These are phyloP conservation scores for Clitopilus passeckerianus DNA, from an alignment of 768 basidiomycete genomes.

Conservation along the genomic window DNA sequence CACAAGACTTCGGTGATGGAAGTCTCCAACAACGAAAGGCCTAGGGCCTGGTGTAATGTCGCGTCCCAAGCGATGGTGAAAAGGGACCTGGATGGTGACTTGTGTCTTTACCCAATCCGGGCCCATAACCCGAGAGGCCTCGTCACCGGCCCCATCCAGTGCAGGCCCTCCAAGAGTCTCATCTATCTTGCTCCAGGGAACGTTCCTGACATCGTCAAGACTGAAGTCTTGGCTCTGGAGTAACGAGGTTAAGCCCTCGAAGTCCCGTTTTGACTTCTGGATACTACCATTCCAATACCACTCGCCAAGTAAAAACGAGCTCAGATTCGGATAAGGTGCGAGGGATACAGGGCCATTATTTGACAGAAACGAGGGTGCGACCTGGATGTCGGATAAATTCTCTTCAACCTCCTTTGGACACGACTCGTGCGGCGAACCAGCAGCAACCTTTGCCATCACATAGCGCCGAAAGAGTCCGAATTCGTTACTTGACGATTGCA, in stretches of 20 bases:
- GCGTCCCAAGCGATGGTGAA: slow-evolving; percentile 8
- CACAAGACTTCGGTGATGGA: slow-evolving; percentile 16
- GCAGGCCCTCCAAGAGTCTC: background rate
- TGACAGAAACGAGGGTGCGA: no score
- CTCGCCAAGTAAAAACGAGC: slow-evolving; percentile 2
- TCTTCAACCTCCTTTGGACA: no score
- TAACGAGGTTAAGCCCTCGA: background rate
- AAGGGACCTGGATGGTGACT: slow-evolving; percentile 12
- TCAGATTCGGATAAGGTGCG: slow-evolving; percentile 1
- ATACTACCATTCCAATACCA: slow-evolving; percentile 2
- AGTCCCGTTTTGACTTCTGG: slow-evolving; percentile 1
- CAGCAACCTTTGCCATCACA: no score
- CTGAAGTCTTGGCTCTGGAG: background rate
- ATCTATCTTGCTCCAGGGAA: background rate
- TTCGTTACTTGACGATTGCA: no score
- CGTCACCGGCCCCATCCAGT: background rate
- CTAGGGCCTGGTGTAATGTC: no score
- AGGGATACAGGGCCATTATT: no score
- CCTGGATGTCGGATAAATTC: no score
- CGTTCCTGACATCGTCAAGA: background rate
- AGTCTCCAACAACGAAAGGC: slow-evolving; percentile 17
- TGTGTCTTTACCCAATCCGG: slow-evolving; percentile 7
- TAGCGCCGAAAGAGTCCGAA: no score
- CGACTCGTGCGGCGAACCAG: no score
- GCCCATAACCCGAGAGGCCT: background rate